A percentile compares a stretch with the other conserved stretches of the same genome.
Evolutionary conservation across 306 rosid genomes (phyloP).

Genomic region (Cicer judaicum): DNA sequence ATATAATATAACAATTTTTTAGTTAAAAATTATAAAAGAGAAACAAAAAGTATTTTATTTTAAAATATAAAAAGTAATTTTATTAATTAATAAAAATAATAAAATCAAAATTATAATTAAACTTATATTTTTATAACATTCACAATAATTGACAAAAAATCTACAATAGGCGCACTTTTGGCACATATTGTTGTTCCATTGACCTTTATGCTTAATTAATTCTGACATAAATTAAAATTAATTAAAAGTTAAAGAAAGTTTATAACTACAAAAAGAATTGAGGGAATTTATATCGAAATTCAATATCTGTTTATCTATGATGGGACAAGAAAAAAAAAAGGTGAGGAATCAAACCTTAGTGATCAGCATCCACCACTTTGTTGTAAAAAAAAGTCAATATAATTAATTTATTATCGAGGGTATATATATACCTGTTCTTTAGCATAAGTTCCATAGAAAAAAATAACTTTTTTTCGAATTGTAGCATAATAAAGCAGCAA

Average conservation of each 20-base stretch:
- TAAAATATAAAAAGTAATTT: too few species aligned
- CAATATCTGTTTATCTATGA: not conserved
- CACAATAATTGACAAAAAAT: conserved; percentile 15
- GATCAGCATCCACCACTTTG: not conserved
- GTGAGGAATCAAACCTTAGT: conserved; percentile 30
- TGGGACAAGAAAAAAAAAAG: not conserved
- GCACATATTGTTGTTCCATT: conserved; percentile 42
- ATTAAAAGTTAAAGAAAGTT: not conserved
- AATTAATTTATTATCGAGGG: not conserved
- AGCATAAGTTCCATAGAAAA: not conserved
- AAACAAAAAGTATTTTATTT: too few species aligned
- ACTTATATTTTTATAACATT: too few species aligned
- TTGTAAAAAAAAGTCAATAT: not conserved
- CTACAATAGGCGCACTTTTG: conserved; percentile 25
- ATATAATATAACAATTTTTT: too few species aligned
- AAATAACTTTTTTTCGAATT: not conserved
- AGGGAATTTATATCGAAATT: not conserved
- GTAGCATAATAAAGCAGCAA: not conserved
- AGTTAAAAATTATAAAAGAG: too few species aligned
- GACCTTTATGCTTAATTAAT: conserved; percentile 26
- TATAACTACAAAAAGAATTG: not conserved
- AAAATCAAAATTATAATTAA: too few species aligned
- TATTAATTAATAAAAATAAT: too few species aligned
- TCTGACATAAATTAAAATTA: not conserved
- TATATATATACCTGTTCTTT: not conserved